Conservation (phyloP, 1,284 basidiomycete genomes). For the Puccinia polysora region DNA sequence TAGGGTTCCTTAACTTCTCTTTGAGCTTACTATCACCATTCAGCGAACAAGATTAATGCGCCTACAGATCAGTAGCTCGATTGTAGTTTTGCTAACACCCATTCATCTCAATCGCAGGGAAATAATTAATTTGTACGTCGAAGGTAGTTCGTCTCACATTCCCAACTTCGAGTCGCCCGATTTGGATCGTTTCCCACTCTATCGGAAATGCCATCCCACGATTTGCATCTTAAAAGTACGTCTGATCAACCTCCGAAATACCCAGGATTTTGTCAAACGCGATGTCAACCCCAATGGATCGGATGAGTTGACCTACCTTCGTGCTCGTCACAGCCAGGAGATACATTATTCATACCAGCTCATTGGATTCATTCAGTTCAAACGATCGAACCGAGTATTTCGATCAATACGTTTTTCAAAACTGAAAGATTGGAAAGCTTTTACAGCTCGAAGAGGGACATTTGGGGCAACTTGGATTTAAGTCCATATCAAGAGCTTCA, state of each 20-base stretch:
- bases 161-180: conserved; percentile 35
- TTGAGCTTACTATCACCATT: neutral
- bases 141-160: conserved; percentile 39
- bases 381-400: conserved; percentile 35
- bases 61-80: neutral
- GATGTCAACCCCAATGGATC: neutral
- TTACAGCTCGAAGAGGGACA: conserved; percentile 13
- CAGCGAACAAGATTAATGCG: neutral
- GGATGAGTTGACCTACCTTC: neutral
- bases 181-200: conserved; percentile 38
- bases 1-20: neutral
- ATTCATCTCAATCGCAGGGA: no score
- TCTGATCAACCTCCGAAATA: neutral
- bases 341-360: conserved; percentile 35
- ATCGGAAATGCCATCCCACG: conserved; percentile 36
- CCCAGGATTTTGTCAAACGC: neutral
- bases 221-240: conserved; percentile 31
- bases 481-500: neutral
- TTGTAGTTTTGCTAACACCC: neutral
- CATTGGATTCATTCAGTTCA: conserved; percentile 41
- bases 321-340: conserved; percentile 25
- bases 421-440: conserved; percentile 1
- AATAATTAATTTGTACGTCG: conserved; percentile 32
- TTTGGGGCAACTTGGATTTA: conserved; percentile 41
- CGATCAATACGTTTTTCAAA: conserved; percentile 40